Conservation (phyloP, 345 rosid genomes). For the Arabis hirsuta region DNA sequence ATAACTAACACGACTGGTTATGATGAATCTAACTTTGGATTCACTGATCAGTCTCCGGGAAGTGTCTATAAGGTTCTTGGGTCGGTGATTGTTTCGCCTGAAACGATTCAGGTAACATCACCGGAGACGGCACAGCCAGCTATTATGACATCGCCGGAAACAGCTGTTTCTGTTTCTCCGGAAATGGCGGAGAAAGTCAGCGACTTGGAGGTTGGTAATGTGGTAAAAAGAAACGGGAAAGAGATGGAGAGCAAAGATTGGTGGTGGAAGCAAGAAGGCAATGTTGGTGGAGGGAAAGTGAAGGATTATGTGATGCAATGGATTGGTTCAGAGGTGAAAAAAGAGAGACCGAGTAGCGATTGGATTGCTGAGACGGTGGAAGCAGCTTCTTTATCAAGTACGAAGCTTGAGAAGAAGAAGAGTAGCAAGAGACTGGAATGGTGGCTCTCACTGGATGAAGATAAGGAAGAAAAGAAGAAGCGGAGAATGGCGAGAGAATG, state of each 20-base stretch:
- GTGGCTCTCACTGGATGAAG: constrained; percentile 89
- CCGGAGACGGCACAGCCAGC: constrained; percentile 30
- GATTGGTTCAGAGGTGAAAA: constrained; percentile 85
- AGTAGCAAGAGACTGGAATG: constrained; percentile 69
- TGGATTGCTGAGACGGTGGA: constrained; percentile 61
- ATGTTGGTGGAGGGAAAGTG: constrained; percentile 52
- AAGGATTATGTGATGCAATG: constrained; percentile 92
- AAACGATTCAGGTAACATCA: constrained; percentile 46
- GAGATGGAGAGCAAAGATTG: constrained; percentile 53
- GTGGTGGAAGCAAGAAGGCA: constrained; percentile 74
- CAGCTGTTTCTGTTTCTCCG: constrained; percentile 37
- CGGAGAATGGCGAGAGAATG: constrained; percentile 81
- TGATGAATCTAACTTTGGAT: constrained; percentile 63
- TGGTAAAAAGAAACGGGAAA: constrained; percentile 40
- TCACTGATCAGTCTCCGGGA: constrained; percentile 72
- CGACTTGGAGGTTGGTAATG: constrained; percentile 49
- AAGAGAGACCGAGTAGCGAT: constrained; percentile 72
- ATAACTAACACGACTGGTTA: constrained; percentile 58
- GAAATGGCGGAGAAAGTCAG: constrained; percentile 44
- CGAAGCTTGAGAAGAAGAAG: constrained; percentile 51
- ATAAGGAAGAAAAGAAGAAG: constrained; percentile 61
- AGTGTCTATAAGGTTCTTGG: constrained; percentile 38
- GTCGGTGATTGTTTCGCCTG: constrained; percentile 48
- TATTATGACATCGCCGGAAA: neutral
- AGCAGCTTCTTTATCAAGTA: constrained; percentile 28